Evolutionary conservation across 768 basidiomycete species (phyloP), one percentile per base, ranked within the genome.

Genomic region (Leucocoprinus sp.): DNA sequence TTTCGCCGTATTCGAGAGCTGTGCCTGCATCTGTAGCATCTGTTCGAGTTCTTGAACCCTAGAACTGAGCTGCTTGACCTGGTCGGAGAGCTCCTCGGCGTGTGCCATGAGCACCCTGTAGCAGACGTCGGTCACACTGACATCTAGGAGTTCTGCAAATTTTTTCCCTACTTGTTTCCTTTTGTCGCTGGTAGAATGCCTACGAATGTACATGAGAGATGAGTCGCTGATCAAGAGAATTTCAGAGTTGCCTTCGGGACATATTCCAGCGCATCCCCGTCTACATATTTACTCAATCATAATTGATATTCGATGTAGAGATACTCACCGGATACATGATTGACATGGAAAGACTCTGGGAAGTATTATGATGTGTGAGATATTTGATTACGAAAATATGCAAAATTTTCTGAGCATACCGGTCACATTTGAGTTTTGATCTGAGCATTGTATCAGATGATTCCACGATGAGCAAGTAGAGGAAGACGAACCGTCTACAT

Each of bases 381-480:
- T 2, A 22, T 14, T 39, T 22, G n/a, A 24, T 15, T 23, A 26
- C 26, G 26, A 14, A 18, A 27, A 15, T 29, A 22, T 33, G 15
- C 27, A 9, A 15, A 31, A 43, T 17, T 15, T 45, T 22, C 8
- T 4, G 27, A 7, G 42, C 58, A 24, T 35, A 66, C 60, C 76
- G 64, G 55, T 76, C 74, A 51, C 76, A 78, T 57, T 72, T 76
- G 34, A 78, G 60, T 57, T 78, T 78, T 18, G 75, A 75, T 52
- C 75, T 67, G 22, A 42, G 42, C 38, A 35, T 23, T 50, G 19
- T 35, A 29, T 31, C 18, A 40, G 24, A 31, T 12, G 22, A 4
- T 35, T n/a, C 36, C 23, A 17, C n/a, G 42, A 14, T 33, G 24
- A 11, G 26, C n/a, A 23, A 36, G 14, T 26, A n/a, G 24, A 19